Percentiles rank a stretch among this genome's conserved stretches.
Conservation (phyloP, 179 eudicot genomes). For the Silene vulgaris region DNA sequence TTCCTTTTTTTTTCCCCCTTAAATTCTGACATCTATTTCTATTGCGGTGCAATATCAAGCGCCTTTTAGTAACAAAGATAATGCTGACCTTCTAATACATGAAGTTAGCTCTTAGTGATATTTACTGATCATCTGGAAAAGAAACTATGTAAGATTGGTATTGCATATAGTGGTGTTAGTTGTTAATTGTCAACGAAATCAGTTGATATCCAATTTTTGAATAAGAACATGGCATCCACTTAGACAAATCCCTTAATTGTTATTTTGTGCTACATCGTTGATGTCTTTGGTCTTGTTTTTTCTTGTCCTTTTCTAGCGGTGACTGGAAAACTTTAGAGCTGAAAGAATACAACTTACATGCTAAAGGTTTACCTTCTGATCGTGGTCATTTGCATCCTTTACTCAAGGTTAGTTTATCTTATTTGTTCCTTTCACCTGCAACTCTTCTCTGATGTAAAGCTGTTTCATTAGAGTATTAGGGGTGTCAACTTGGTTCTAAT, state of each 20-base stretch:
- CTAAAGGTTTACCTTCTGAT: slow-evolving; percentile 76
- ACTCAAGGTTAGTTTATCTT: slow-evolving; percentile 59
- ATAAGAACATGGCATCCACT: not conserved
- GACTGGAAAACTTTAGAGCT: slow-evolving; percentile 82
- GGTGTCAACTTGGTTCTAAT: slow-evolving; percentile 4
- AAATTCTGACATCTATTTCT: no score
- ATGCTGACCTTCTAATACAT: no score
- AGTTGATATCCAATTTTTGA: no score
- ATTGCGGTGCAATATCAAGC: no score
- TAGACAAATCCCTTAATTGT: not conserved
- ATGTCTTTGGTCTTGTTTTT: slow-evolving; percentile 4
- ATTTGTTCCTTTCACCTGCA: slow-evolving; percentile 5
- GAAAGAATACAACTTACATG: slow-evolving; percentile 85
- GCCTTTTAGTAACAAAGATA: no score
- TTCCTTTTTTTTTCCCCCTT: no score
- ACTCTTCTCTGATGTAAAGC: not conserved
- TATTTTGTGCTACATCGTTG: not conserved
- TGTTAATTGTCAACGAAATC: no score
- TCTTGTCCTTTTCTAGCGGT: slow-evolving; percentile 41
- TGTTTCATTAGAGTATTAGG: not conserved
- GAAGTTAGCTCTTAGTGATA: no score
- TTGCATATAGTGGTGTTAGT: no score
- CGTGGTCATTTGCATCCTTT: slow-evolving; percentile 88
- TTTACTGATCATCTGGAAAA: no score
- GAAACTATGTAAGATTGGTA: no score